These are phyloP conservation scores for Exophiala aquamarina DNA, from an alignment of 2,329 filamentous ascomycete genomes.

Conservation along the genomic window DNA sequence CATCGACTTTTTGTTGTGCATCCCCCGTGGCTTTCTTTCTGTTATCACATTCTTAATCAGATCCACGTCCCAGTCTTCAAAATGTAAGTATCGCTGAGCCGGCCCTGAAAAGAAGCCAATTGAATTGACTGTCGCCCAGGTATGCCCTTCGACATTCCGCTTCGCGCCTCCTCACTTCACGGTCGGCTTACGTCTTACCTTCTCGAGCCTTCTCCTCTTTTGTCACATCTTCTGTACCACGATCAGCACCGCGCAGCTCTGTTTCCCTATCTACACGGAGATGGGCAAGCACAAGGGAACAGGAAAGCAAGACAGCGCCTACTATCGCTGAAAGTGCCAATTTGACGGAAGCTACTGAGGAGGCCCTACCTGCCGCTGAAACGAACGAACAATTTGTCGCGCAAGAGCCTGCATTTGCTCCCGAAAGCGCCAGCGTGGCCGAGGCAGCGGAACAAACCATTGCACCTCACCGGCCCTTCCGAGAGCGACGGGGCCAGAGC, in stretches of 20 bases:
- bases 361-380: slow-evolving; percentile 18
- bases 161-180: slow-evolving; percentile 52
- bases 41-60: background rate
- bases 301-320: slow-evolving; percentile 29
- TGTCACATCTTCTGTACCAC: slow-evolving; percentile 35
- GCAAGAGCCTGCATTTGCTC: slow-evolving; percentile 4
- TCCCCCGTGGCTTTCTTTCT: background rate
- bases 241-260: slow-evolving; percentile 41
- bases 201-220: slow-evolving; percentile 40
- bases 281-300: slow-evolving; percentile 48
- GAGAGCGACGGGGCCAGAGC: too few species aligned
- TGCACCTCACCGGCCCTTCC: too few species aligned
- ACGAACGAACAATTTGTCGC: slow-evolving; percentile 10
- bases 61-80: background rate
- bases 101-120: slow-evolving; percentile 7
- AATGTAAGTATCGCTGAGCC: slow-evolving; percentile 1
- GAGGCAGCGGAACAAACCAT: too few species aligned
- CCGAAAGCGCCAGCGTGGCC: too few species aligned
- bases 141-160: slow-evolving; percentile 59
- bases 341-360: slow-evolving; percentile 17
- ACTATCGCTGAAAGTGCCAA: slow-evolving; percentile 23
- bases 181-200: slow-evolving; percentile 45
- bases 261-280: slow-evolving; percentile 44
- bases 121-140: slow-evolving; percentile 38
- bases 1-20: too few species aligned